These are phyloP conservation scores for Maudiozyma pseudohumilis DNA, from an alignment of 805 yeast genomes.

Conservation along the genomic window DNA sequence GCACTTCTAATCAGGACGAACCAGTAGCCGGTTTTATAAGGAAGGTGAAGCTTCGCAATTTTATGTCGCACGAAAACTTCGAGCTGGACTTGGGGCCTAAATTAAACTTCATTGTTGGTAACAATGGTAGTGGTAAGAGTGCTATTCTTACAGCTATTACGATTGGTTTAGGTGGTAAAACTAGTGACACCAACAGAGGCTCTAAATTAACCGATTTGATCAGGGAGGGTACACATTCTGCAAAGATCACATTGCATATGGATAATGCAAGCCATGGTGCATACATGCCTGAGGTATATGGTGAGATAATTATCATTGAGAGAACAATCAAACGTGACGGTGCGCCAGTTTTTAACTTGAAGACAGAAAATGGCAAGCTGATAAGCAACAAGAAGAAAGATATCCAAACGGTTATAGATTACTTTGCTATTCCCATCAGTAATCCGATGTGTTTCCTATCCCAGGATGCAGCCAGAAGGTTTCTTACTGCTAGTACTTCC, in stretches of 20 bases:
- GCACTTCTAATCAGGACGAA: slow-evolving; percentile 5
- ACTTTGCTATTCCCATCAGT: slow-evolving; percentile 68
- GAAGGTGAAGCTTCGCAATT: slow-evolving; percentile 54
- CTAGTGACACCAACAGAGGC: slow-evolving; percentile 81
- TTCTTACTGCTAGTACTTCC: slow-evolving; percentile 68
- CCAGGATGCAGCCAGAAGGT: slow-evolving; percentile 89
- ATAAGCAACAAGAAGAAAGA: slow-evolving; percentile 54
- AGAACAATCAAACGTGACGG: slow-evolving; percentile 52
- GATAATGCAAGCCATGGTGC: slow-evolving; percentile 59
- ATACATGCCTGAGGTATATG: slow-evolving; percentile 54
- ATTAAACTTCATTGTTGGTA: slow-evolving; percentile 78
- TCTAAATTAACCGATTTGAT: slow-evolving; percentile 58
- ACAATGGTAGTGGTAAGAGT: slow-evolving; percentile 86
- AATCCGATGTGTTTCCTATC: slow-evolving; percentile 89
- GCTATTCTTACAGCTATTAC: slow-evolving; percentile 83
- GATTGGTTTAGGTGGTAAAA: slow-evolving; percentile 82
- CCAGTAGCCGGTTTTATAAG: slow-evolving; percentile 55
- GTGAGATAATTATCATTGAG: slow-evolving; percentile 59
- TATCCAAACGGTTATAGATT: slow-evolving; percentile 56
- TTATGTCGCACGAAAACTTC: slow-evolving; percentile 85
- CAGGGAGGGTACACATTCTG: slow-evolving; percentile 62
- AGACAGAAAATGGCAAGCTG: slow-evolving; percentile 39
- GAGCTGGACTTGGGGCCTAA: slow-evolving; percentile 66
- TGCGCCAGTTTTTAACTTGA: slow-evolving; percentile 42
- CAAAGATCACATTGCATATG: slow-evolving; percentile 56